Percentiles rank a stretch among this genome's conserved stretches.
Conservation (phyloP, 2,329 filamentous ascomycete genomes). For the Calonectria pseudoturangicola region DNA sequence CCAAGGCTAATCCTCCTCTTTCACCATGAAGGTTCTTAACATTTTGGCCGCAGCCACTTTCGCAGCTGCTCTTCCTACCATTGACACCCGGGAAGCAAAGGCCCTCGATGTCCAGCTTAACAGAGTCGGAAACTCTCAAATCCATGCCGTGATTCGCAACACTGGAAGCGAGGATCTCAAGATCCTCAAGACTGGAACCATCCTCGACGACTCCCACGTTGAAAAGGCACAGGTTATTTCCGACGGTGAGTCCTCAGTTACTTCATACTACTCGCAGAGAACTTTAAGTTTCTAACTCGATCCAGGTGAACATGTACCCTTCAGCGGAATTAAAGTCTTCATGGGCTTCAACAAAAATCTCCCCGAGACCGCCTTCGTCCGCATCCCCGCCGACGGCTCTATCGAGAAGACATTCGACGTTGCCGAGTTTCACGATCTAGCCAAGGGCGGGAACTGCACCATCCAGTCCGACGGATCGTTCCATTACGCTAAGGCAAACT, state of each 20-base stretch:
- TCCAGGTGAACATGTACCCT: constrained; percentile 56
- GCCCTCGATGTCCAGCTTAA: neutral
- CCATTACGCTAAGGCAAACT: constrained; percentile 69
- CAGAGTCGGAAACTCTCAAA: constrained; percentile 15
- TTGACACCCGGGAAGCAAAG: neutral
- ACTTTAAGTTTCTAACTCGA: neutral
- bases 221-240: constrained; percentile 11
- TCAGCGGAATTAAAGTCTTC: constrained; percentile 70
- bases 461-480: constrained; percentile 72
- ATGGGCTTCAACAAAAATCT: constrained; percentile 62
- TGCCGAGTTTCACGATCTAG: constrained; percentile 69
- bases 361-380: constrained; percentile 66
- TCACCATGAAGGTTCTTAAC: constrained; percentile 12
- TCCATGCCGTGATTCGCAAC: constrained; percentile 7
- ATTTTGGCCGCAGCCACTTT: neutral
- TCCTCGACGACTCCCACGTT: constrained; percentile 13
- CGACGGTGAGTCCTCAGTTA: neutral
- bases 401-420: constrained; percentile 70
- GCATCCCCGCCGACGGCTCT: constrained; percentile 65
- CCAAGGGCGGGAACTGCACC: constrained; percentile 68
- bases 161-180: constrained; percentile 10
- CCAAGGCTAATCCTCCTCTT: neutral
- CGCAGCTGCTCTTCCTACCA: constrained; percentile 3
- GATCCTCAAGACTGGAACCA: constrained; percentile 15
- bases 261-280: neutral